Evolutionary conservation across 1,284 basidiomycete genomes (phyloP).

Genomic region (Golubevia sp.): DNA sequence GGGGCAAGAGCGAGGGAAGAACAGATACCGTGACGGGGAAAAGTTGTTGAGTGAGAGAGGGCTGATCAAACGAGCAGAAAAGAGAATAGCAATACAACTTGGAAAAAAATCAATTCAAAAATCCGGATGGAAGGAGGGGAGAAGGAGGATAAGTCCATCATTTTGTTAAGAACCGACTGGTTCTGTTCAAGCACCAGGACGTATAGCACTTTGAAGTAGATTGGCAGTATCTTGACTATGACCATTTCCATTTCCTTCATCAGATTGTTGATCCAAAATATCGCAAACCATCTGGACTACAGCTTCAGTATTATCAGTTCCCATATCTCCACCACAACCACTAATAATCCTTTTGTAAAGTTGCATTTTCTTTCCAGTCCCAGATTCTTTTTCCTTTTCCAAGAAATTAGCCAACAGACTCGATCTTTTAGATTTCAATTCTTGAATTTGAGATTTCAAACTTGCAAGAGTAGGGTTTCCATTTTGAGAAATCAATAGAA

Average conservation of each 20-base stretch:
- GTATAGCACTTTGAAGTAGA: no score
- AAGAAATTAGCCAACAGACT: constrained; percentile 31
- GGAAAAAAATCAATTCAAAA: no score
- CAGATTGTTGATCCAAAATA: constrained; percentile 31
- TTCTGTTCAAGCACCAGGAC: no score
- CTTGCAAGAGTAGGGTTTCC: constrained; percentile 20
- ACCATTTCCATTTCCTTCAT: background rate
- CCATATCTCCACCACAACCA: constrained; percentile 53
- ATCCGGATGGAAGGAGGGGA: no score
- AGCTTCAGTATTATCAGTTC: constrained; percentile 51
- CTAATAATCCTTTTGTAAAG: constrained; percentile 57
- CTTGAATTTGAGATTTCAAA: constrained; percentile 24
- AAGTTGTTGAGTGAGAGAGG: no score
- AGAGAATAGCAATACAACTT: no score
- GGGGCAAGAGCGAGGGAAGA: no score
- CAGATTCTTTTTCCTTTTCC: constrained; percentile 35
- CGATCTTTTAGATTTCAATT: constrained; percentile 15
- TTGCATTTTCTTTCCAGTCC: constrained; percentile 49
- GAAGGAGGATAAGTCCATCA: no score
- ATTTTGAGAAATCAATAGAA: constrained; percentile 8
- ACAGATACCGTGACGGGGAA: no score
- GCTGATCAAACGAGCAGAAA: no score
- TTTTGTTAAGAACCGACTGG: no score
- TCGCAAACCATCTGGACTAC: constrained; percentile 56
- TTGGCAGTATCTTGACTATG: no score